Conservation (phyloP, 176 grass and related monocot genomes). For the Dendrocalamus sinicus region DNA sequence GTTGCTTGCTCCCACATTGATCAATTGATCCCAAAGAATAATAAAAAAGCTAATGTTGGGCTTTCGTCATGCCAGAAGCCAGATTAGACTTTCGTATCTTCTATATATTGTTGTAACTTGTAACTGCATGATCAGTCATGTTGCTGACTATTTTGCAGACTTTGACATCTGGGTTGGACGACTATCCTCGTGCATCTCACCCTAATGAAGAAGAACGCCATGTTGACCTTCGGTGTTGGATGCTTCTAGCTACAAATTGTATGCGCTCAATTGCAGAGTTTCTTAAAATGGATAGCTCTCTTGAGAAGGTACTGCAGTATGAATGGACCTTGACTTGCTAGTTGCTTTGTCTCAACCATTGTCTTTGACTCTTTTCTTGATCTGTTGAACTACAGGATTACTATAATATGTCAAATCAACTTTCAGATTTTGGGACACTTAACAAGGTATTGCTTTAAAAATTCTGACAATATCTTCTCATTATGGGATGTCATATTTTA, state of each 20-base stretch:
- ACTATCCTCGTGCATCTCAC: slow-evolving; percentile 95
- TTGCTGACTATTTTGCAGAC: slow-evolving; percentile 64
- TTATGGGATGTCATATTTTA: not conserved
- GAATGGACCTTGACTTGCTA: slow-evolving; percentile 33
- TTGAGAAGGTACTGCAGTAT: slow-evolving; percentile 63
- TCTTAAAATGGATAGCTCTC: slow-evolving; percentile 66
- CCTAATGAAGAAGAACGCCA: slow-evolving; percentile 91
- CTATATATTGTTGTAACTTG: slow-evolving; percentile 25
- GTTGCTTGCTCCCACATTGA: slow-evolving; percentile 17
- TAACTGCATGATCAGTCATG: slow-evolving; percentile 11
- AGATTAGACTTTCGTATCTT: slow-evolving; percentile 32
- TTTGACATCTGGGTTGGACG: slow-evolving; percentile 93
- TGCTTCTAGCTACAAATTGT: slow-evolving; percentile 92
- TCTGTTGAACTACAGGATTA: slow-evolving; percentile 65
- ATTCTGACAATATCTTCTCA: slow-evolving; percentile 23
- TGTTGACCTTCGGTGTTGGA: slow-evolving; percentile 93
- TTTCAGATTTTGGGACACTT: slow-evolving; percentile 83
- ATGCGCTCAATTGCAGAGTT: slow-evolving; percentile 81
- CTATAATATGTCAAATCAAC: slow-evolving; percentile 68
- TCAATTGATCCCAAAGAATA: slow-evolving; percentile 22
- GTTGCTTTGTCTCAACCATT: slow-evolving; percentile 21
- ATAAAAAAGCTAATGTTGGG: slow-evolving; percentile 19
- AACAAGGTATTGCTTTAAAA: slow-evolving; percentile 70
- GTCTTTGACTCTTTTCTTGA: slow-evolving; percentile 1
- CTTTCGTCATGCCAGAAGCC: not conserved